Evolutionary conservation across 208 protist species (phyloP), one percentile per base, ranked within the genome.

Genomic region (Acanthamoeba divionensis): DNA sequence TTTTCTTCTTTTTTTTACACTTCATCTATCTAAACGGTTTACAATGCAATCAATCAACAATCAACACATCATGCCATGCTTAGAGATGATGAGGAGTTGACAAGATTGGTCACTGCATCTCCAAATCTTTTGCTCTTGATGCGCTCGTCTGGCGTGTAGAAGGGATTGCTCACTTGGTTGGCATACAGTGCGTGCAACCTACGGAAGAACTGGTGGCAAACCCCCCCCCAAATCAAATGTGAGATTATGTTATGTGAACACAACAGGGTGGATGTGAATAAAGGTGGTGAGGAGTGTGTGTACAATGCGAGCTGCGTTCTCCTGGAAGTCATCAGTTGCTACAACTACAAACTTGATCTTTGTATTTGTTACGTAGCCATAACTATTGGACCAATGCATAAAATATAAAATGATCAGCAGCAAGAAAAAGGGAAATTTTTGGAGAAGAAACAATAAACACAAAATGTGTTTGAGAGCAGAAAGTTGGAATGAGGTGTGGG

Each of bases 301-400:
- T 45, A 90, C 82, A 38, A 87, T 86, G 44, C 90, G 62, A 4
- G 73, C 60, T 38, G 36, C 47, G 31, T 50, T 38, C 47, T 92
- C 85, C 36, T 91, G 29, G 21, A 21, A 44, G 66, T 75, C 71
- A 54, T 92, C 91, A 4, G 26, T 36, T 10, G 67, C 44, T 21
- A 92, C 91, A 21, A 90, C 91, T 24, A 92, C 57, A 36, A 92
- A 92, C 67, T 92, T 92, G 5, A 80, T 91, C 55, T 92, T 92
- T 55, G 91, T 92, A 73, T 91, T 91, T 6, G 91, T 92, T 18
- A 92, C 45, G 50, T 92, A 92, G 29, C 91, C 86, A 31, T 92
- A 90, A 0, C 79, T 89, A 13, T 90, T 15, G 52, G n/a, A n/a
- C n/a, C n/a, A n/a, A n/a, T n/a, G n/a, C n/a, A n/a, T n/a, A n/a